Evolutionary conservation across 495 filamentous ascomycete species (phyloP), one percentile per base, ranked within the genome.

Genomic region (Hypoxylon lienhwacheense): DNA sequence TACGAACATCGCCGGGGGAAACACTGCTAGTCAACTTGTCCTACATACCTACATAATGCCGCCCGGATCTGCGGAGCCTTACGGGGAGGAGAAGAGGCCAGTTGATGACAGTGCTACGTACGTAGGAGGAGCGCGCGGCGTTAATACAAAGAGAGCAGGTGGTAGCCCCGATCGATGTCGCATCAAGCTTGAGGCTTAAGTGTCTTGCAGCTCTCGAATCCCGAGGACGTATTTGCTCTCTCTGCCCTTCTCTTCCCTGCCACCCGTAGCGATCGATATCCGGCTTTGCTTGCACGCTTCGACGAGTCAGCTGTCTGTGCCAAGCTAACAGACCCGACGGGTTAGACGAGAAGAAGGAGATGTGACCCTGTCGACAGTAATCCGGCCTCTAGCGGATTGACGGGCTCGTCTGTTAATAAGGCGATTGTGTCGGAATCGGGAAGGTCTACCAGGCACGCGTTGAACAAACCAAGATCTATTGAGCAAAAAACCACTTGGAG

Each of bases 131-230:
- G 15, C 49, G 56, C n/a, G 56, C 46, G 41, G 42, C 54, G 46
- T 47, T 61, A 43, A 40, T 55, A 40, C 4, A 51, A n/a, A 61
- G 42, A 10, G 31, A 61, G 57, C 46, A 61, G 57, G 57, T 61
- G 51, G 57, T 55, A 61, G 21, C 41, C 7, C 12, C 28, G 34
- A 21, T 22, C 14, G 57, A 55, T 43, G 57, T 61, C 15, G 46
- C 50, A 61, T 55, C 51, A 54, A 43, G 33, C 51, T 45, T 55
- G 57, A 61, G 57, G 57, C 57, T 61, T 51, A 40, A 47, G 47
- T 39, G 31, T 54, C n/a, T 7, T 10, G 20, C 37, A 28, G 41
- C 8, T 41, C 39, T 34, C 20, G 50, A 46, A 34, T 16, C 50
- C 15, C 39, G 44, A 44, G 39, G 5, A 48, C 52, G 48, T 15